Conservation (phyloP, 2,329 filamentous ascomycete species). For the Aspergillus pseudotamarii region DNA sequence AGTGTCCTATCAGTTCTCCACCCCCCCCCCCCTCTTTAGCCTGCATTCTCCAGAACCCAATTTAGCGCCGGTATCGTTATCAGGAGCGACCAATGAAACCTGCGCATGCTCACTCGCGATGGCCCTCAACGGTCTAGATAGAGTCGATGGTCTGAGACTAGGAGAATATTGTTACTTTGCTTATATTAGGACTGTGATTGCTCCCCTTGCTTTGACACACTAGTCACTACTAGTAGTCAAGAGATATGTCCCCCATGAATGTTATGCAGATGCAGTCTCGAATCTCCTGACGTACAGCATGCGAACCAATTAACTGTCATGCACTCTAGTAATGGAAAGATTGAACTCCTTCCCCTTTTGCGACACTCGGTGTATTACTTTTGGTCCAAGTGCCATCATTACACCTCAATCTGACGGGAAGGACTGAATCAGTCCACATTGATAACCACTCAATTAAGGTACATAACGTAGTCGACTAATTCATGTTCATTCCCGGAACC, state of each 20-base stretch:
- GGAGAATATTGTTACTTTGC: not conserved
- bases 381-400: not conserved
- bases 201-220: not conserved
- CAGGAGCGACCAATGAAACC: not conserved
- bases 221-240: not conserved
- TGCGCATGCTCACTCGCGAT: not conserved
- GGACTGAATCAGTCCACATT: not conserved
- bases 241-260: not conserved
- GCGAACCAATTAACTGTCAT: not conserved
- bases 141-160: constrained; percentile 2
- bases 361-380: not conserved
- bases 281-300: constrained; percentile 4
- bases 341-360: not conserved
- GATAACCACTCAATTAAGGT: not conserved
- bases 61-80: constrained; percentile 1
- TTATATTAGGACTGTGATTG: not conserved
- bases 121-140: constrained; percentile 3
- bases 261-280: constrained; percentile 4
- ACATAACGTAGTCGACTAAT: not conserved
- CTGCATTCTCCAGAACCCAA: constrained; percentile 1
- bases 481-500: not conserved
- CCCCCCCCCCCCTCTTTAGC: not conserved
- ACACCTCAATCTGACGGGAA: not conserved
- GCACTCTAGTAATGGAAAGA: not conserved
- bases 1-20: constrained; percentile 4